Conservation (phyloP, 176 grass and related monocot species). For the Musa acuminata region DNA sequence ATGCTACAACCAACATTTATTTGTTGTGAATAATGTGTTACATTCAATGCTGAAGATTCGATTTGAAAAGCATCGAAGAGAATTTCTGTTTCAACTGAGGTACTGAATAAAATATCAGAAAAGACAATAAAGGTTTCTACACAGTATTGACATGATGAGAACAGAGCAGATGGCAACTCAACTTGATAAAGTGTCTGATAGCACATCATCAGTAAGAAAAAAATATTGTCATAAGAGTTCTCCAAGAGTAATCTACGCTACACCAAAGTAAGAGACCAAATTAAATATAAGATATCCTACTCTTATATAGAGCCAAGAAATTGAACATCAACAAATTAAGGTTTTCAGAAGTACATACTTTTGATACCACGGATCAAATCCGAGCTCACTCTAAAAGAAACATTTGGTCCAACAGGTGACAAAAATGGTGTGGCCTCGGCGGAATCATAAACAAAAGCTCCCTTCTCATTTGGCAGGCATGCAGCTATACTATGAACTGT, state of each 20-base stretch:
- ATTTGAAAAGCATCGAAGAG: neutral
- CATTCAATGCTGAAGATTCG: neutral
- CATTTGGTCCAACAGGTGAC: slow-evolving; percentile 28
- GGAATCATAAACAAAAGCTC: slow-evolving; percentile 71
- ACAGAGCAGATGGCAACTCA: neutral
- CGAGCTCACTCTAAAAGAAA: slow-evolving; percentile 60
- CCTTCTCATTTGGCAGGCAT: slow-evolving; percentile 26
- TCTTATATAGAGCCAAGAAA: neutral
- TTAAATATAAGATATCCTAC: slow-evolving; percentile 7
- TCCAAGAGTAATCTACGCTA: neutral
- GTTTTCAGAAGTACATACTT: slow-evolving; percentile 47
- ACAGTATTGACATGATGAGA: neutral
- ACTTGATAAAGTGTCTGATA: neutral
- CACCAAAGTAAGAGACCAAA: neutral
- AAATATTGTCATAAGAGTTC: neutral
- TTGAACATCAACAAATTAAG: neutral
- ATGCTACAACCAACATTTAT: slow-evolving; percentile 1
- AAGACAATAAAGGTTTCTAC: no score
- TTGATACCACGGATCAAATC: slow-evolving; percentile 64
- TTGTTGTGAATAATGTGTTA: neutral
- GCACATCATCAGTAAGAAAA: neutral
- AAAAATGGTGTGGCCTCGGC: slow-evolving; percentile 20
- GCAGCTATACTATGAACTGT: slow-evolving; percentile 22
- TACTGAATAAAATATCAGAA: no score
- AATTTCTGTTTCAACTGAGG: neutral